Base-by-base conservation (phyloP, 345 rosid genomes). In the Aquilaria malaccensis region DNA sequence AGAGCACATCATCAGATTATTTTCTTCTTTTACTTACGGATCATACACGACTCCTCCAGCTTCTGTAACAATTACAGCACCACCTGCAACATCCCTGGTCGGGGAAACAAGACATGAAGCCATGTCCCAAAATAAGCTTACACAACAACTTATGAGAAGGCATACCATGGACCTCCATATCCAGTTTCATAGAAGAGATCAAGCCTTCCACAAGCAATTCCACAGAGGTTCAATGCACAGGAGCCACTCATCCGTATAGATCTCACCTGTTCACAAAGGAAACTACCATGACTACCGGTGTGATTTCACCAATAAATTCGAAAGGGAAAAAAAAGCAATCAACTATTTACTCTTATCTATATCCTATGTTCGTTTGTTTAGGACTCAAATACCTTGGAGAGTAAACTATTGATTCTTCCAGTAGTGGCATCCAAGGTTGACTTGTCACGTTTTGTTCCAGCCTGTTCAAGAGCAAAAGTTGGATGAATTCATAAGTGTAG, bases 61-160 rank as follows among this genome's bases (percentile, higher is more conserved):
- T 83, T 88, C 99, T 66, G 72, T 75, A 29, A 88, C 96, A 7
- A 94, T 82, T 58, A 94, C 80, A 70, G 72, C 80, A 13, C 99
- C 99, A 59, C 79, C 99, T 55, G 99, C 89, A 61, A 94, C 89
- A 74, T 91, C 99, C 97, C 97, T 94, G 81, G 67, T 49, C 37
- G 61, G 9, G 64, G 59, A 51, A 45, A 29, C 15, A 61, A 46
- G 32, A 11, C 3, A 45, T 30, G 43, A 48, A 66, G 11, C 53
- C n/a, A 52, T 45, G 9, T 41, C 13, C 15, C 13, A 33, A 10
- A 33, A 7, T 3, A 29, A 67, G 46, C 37, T 50, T 57, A 10
- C 22, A 4, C 55, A 56, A 15, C 50, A 37, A 37, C 29, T 33
- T 31, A 32, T 13, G 13, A 56, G 48, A 33, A 60, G 57, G 50